phyloP scores from a whole-genome alignment of 495 filamentous ascomycete genomes.

The Talaromyces stipitatus region DNA sequence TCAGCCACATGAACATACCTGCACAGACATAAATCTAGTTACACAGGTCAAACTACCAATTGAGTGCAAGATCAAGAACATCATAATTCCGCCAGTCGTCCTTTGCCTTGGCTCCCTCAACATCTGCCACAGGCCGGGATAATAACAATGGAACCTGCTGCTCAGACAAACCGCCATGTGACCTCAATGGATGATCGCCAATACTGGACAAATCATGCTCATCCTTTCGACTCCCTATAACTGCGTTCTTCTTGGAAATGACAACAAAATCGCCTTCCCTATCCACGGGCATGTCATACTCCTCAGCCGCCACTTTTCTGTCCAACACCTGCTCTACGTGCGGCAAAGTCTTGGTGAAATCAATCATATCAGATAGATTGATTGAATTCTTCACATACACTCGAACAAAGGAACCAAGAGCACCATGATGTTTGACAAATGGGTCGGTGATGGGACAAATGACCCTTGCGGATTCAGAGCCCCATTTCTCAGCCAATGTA shows the following conservation, averaged over 20 bases:
- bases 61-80: constrained; percentile 18
- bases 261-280: constrained; percentile 21
- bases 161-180: constrained; percentile 21
- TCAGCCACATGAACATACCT: no score
- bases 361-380: background rate
- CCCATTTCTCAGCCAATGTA: constrained; percentile 10
- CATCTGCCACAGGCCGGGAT: constrained; percentile 7
- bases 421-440: constrained; percentile 21
- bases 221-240: constrained; percentile 14
- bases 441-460: constrained; percentile 22
- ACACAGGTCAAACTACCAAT: constrained; percentile 4
- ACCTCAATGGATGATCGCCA: constrained; percentile 14
- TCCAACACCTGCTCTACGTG: constrained; percentile 14
- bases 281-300: constrained; percentile 17
- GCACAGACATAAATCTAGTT: background rate
- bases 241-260: constrained; percentile 12
- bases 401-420: constrained; percentile 17
- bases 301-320: constrained; percentile 11
- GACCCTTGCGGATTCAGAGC: constrained; percentile 10
- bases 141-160: constrained; percentile 13
- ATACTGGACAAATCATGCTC: constrained; percentile 17
- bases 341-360: constrained; percentile 1
- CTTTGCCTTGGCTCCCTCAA: background rate
- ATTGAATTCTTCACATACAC: constrained; percentile 10
- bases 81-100: constrained; percentile 17